These are phyloP conservation scores for Thuidium tamariscinum DNA, from an alignment of 225 moss, liverwort and hornwort species.

Conservation along the genomic window DNA sequence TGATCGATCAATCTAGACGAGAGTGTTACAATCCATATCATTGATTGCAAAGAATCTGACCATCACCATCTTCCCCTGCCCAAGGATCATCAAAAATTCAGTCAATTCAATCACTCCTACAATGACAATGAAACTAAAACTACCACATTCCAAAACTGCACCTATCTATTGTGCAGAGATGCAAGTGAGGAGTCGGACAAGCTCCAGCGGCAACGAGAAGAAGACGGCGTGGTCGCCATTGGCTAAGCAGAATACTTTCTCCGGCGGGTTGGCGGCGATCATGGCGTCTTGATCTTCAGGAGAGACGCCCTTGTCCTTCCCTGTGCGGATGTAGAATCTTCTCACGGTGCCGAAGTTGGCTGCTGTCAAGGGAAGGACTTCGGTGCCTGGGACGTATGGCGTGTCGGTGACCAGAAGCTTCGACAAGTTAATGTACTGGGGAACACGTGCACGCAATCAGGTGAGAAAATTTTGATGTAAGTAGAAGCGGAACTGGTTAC, in stretches of 20 bases:
- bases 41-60: background rate
- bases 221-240: slow-evolving; percentile 39
- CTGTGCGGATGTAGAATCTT: slow-evolving; percentile 50
- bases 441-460: background rate
- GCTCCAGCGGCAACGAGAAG: slow-evolving; percentile 30
- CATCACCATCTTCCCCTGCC: background rate
- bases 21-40: background rate
- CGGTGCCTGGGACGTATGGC: slow-evolving; percentile 25
- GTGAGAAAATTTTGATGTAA: background rate
- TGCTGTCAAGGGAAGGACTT: slow-evolving; percentile 17
- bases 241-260: slow-evolving; percentile 23
- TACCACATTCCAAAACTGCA: background rate
- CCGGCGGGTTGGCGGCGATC: slow-evolving; percentile 44
- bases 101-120: background rate
- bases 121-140: background rate
- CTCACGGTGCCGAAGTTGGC: slow-evolving; percentile 34
- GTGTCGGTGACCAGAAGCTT: slow-evolving; percentile 12
- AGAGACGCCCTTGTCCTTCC: slow-evolving; percentile 23
- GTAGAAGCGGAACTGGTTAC: background rate
- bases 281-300: slow-evolving; percentile 41
- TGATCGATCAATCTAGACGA: background rate
- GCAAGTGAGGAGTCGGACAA: slow-evolving; percentile 24
- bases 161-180: slow-evolving; percentile 14
- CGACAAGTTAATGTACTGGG: slow-evolving; percentile 38
- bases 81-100: background rate